Evolutionary conservation across 2,329 filamentous ascomycete genomes (phyloP), one percentile per base, ranked within the genome.

Genomic region (Ophiostoma piceae): DNA sequence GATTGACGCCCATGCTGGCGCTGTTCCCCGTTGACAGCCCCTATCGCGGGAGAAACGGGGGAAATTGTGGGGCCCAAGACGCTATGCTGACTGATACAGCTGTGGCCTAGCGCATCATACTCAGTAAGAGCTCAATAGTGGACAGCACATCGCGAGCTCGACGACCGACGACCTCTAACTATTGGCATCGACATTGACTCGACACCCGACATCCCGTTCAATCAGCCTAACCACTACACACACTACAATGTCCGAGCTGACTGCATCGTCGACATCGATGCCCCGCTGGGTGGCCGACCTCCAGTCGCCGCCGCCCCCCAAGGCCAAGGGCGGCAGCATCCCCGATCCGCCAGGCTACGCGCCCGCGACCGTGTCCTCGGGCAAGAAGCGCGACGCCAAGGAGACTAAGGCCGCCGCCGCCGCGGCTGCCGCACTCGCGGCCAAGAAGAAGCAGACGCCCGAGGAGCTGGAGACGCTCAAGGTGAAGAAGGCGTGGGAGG

Each of bases 401-500:
- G 71, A 73, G n/a, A 51, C 57, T 26, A 73, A 73, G 62, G 65
- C 68, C 5, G 70, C 66, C 2, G 68, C 70, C 3, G 67, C 47
- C 1, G 67, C 66, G 19, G 72, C 78, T 84, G 72, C 82, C 84
- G 70, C 74, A 32, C 85, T 85, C 72, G 74, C 74, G 37, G 85
- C 85, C 73, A 80, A 83, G 74, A 84, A 79, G 71, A 88, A 90
- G 76, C 83, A 89, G 71, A 90, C 90, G 1, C 80, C 89, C 74
- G 91, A 91, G 76, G 94, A 98, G 81, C 97, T 94, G 85, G 94
- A 98, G 79, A 93, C 90, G 29, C 84, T 99, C 73, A 98, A 98
- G 84, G 83, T 99, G 76, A 99, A 99, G 82, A 99, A 99, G 80
- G 95, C 95, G 0, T 99, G 95, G 95, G 95, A 99, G 80, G 87